These are phyloP conservation scores for Chrysanthemum makinoi DNA, from an alignment of 129 eudicot genomes.

Conservation along the genomic window DNA sequence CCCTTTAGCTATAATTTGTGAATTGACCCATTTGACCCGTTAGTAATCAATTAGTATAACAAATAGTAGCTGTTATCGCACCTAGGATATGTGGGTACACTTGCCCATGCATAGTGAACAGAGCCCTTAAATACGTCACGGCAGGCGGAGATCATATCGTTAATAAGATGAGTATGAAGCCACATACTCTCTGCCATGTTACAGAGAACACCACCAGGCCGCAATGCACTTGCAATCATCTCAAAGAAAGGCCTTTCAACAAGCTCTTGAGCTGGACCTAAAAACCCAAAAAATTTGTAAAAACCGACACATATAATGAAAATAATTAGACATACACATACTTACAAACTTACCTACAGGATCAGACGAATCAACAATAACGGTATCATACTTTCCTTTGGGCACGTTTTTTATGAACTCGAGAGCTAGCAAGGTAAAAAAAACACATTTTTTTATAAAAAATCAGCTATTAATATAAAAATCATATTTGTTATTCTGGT, in stretches of 20 bases:
- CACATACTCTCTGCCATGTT: constrained; percentile 99
- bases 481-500: too few relatives aligned
- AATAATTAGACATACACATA: background rate
- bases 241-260: constrained; percentile 90
- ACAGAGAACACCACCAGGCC: constrained; percentile 97
- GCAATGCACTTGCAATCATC: constrained; percentile 72
- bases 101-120: constrained; percentile 96
- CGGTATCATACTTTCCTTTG: constrained; percentile 78
- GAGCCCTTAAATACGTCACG: constrained; percentile 80
- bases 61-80: constrained; percentile 15
- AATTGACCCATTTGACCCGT: background rate
- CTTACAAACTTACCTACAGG: constrained; percentile 76
- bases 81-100: constrained; percentile 98
- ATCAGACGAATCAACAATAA: constrained; percentile 92
- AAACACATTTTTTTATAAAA: background rate
- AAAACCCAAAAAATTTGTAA: background rate
- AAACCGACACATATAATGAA: background rate
- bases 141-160: constrained; percentile 78
- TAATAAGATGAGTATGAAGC: constrained; percentile 97
- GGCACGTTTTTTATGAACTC: constrained; percentile 63
- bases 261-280: constrained; percentile 97
- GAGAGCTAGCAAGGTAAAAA: constrained; percentile 46
- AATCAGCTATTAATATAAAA: background rate
- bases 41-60: too few relatives aligned
- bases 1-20: too few relatives aligned